A percentile compares a stretch with the other conserved stretches of the same genome.
Evolutionary conservation across 768 basidiomycete species (phyloP).

Genomic region (Epithele typhae): DNA sequence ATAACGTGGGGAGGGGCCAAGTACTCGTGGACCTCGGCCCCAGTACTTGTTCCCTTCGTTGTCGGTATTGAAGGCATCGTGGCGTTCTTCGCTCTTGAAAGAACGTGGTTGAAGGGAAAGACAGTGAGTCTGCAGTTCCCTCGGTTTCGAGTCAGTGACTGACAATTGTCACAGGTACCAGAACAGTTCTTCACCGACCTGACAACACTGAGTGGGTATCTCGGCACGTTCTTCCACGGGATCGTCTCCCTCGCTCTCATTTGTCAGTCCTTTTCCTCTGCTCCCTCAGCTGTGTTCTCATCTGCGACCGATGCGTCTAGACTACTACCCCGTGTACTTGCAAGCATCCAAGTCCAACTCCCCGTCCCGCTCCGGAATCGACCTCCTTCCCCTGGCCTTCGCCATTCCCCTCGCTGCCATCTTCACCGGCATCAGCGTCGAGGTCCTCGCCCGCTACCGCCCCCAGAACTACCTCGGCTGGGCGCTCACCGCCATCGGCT

Average conservation of each 20-base stretch:
- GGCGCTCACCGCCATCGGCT: slow-evolving; percentile 29
- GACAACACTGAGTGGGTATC: slow-evolving; percentile 13
- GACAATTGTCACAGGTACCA: slow-evolving; percentile 10
- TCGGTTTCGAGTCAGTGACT: background rate
- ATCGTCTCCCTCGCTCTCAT: slow-evolving; percentile 9
- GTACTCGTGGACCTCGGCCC: slow-evolving; percentile 30
- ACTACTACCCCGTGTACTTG: slow-evolving; percentile 35
- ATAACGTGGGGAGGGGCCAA: slow-evolving; percentile 32
- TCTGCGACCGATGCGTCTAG: slow-evolving; percentile 30
- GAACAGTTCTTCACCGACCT: slow-evolving; percentile 7
- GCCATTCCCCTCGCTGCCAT: slow-evolving; percentile 36
- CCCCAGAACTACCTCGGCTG: slow-evolving; percentile 34
- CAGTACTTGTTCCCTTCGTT: slow-evolving; percentile 32
- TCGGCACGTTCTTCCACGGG: slow-evolving; percentile 10
- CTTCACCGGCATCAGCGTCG: slow-evolving; percentile 33
- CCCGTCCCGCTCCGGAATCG: slow-evolving; percentile 19
- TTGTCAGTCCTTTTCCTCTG: slow-evolving; percentile 1
- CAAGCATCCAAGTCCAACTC: slow-evolving; percentile 36
- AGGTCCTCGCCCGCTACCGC: slow-evolving; percentile 32
- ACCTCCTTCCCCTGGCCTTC: slow-evolving; percentile 26
- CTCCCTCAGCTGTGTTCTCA: too few species aligned
- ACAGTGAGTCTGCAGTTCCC: slow-evolving; percentile 14
- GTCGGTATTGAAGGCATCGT: slow-evolving; percentile 30
- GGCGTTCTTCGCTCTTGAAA: slow-evolving; percentile 31
- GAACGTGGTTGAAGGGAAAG: slow-evolving; percentile 19